A percentile compares a stretch with the other conserved stretches of the same genome.
Evolutionary conservation across 2,329 filamentous ascomycete genomes (phyloP).

Genomic region (Ilyonectria robusta): DNA sequence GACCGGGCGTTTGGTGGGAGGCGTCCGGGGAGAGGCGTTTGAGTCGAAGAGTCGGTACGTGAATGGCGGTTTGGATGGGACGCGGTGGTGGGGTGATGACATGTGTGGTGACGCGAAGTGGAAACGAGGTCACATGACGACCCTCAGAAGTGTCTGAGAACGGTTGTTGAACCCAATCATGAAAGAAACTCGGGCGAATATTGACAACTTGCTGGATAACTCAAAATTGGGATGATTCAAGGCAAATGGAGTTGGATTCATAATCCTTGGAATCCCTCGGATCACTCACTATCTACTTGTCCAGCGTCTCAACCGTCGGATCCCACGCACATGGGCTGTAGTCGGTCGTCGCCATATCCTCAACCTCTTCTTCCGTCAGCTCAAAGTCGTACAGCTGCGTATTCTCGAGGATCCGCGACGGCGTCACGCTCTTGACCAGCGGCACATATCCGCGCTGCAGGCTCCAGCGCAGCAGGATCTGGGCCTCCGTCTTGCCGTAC

Average conservation of each 20-base stretch:
- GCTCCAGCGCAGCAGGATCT: conserved; percentile 85
- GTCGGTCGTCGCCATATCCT: conserved; percentile 63
- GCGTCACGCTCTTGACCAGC: conserved; percentile 80
- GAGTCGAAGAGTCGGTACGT: conserved; percentile 1
- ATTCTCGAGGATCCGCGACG: conserved; percentile 77
- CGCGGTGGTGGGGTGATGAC: conserved; percentile 32
- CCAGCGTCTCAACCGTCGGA: conserved; percentile 64
- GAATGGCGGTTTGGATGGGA: conserved; percentile 9
- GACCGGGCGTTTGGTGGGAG: conserved; percentile 9
- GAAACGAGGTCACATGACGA: conserved; percentile 46
- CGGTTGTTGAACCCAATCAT: background rate
- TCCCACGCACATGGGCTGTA: conserved; percentile 72
- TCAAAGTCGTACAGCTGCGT: conserved; percentile 69
- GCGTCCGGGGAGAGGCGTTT: background rate
- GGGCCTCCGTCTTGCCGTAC: conserved; percentile 80
- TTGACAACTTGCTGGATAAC: too few relatives aligned
- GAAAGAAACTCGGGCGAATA: background rate
- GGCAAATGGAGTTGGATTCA: too few relatives aligned
- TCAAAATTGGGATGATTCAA: too few relatives aligned
- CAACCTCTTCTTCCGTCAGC: conserved; percentile 66
- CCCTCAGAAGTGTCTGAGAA: conserved; percentile 14
- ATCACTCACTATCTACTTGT: conserved; percentile 49
- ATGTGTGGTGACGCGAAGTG: conserved; percentile 39
- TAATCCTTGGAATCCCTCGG: background rate
- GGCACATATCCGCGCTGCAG: conserved; percentile 84